Base-by-base conservation (phyloP, 257 asterid genomes). In the Knoxia roxburghii region DNA sequence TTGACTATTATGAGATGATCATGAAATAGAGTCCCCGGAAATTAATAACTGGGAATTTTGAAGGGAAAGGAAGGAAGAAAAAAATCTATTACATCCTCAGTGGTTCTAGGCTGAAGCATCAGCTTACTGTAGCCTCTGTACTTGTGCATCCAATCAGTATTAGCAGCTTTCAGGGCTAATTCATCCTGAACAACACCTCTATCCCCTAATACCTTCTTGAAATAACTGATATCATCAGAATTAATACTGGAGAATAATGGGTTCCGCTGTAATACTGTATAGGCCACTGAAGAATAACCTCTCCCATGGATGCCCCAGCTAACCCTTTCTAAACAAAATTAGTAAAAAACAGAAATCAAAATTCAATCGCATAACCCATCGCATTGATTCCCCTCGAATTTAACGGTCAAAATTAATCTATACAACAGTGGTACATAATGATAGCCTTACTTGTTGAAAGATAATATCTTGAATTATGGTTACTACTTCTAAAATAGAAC, bases 91-190 rank as follows among this genome's bases (percentile, higher is more conserved):
- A 89, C 98, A 95, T 93, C 95, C 20, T 79, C 81, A 46, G 92
- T 73, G 73, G 73, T 87, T 74, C 71, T 82, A 59, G 98, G 98
- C 68, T 71, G 91, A 68, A 93, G 85, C 94, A 93, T 79, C 73
- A 93, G 94, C 81, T 84, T 87, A 76, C 98, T 88, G 46, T 90
- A 79, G 69, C 98, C 98, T 81, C 82, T 86, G 82, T 87, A 76
- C 78, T 88, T 88, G 71, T 82, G 79, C 96, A 90, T 83, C 98
- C 98, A 93, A 80, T 93, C 98, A 1, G 85, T 88, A 79, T 93
- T 93, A 33, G 86, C 96, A 73, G 84, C 91, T 71, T 86, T 89
- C 71, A 93, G 76, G 64, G 78, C 87, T 73, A 79, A 91, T 78
- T 82, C 82, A 6, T 90, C 98, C 82, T 86, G 89, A 75, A 93